Base-by-base conservation (phyloP, 116 monocot species). In the Phalaenopsis hybrid region DNA sequence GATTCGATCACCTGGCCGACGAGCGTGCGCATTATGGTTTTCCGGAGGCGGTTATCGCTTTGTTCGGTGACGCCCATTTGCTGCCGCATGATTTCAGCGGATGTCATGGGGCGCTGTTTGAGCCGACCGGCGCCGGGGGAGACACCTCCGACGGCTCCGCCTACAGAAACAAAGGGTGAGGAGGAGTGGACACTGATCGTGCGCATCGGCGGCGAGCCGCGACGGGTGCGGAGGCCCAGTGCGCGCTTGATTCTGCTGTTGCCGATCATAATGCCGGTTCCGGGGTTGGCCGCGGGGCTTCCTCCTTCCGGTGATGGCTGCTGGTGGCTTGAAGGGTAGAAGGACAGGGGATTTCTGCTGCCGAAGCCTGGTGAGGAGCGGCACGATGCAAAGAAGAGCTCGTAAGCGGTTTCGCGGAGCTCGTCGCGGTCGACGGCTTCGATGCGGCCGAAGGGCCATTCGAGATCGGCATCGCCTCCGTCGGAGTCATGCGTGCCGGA, bases 311-410 rank as follows among this genome's bases (percentile, higher is more conserved):
- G 9, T 72, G 78, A 31, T 34, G 33, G 44, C 76, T 50, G 58
- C 48, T 74, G 50, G 17, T 12, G 73, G 41, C 7, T 13, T 43
- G 75, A 48, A 21, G 88, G 78, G 74, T 90, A 88, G 75, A 81
- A 93, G 12, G 82, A 79, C 10, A 88, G 76, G 21, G 91, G 57
- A 43, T 46, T 85, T 74, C 90, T 49, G 23, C 86, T 82, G 18
- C 87, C 90, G 81, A 96, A 96, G 17, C 93, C 92, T 17, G 94
- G 89, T 52, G 90, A 91, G 31, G 94, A 90, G 76, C 97, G 88
- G 89, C 97, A 97, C 5, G 85, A 91, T 82, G 85, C 86, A 88
- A 97, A 97, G 94, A 97, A 97, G 34, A 97, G 77, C 83, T 97
- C 97, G 70, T 97, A 97, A 4, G 94, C 97, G 37, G 93, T 85